A percentile compares a stretch with the other conserved stretches of the same genome.
phyloP scores from a whole-genome alignment of 257 asterid genomes.

The Capsicum baccatum region DNA sequence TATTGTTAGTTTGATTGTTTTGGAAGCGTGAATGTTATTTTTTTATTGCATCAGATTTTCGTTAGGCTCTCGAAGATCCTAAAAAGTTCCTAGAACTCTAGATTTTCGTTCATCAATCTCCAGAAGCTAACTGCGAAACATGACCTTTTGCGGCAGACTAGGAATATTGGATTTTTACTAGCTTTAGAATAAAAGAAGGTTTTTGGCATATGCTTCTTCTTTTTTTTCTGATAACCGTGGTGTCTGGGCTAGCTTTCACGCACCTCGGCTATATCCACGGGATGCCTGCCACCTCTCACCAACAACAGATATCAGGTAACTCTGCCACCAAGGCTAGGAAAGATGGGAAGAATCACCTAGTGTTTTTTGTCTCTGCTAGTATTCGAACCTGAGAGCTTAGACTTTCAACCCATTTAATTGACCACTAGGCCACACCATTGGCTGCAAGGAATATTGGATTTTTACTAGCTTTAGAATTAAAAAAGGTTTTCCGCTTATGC shows the following conservation, averaged over 20 bases:
- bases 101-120: neutral
- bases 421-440: too few relatives aligned
- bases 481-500: neutral
- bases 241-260: too few relatives aligned
- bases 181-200: neutral
- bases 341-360: too few relatives aligned
- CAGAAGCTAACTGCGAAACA: slow-evolving; percentile 3
- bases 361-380: too few relatives aligned
- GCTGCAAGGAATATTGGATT: neutral
- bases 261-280: too few relatives aligned
- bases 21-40: slow-evolving; percentile 13
- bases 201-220: too few relatives aligned
- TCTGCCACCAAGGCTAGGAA: too few relatives aligned
- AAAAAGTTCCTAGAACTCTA: neutral
- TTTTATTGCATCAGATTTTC: neutral
- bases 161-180: neutral
- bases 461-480: neutral
- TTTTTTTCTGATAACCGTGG: too few relatives aligned
- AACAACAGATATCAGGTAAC: too few relatives aligned
- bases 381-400: too few relatives aligned
- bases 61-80: slow-evolving; percentile 6
- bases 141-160: neutral
- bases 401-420: too few relatives aligned
- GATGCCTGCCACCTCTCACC: too few relatives aligned
- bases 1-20: neutral